These are phyloP conservation scores for Suillus weaverae DNA, from an alignment of 768 basidiomycete species.

Conservation along the genomic window DNA sequence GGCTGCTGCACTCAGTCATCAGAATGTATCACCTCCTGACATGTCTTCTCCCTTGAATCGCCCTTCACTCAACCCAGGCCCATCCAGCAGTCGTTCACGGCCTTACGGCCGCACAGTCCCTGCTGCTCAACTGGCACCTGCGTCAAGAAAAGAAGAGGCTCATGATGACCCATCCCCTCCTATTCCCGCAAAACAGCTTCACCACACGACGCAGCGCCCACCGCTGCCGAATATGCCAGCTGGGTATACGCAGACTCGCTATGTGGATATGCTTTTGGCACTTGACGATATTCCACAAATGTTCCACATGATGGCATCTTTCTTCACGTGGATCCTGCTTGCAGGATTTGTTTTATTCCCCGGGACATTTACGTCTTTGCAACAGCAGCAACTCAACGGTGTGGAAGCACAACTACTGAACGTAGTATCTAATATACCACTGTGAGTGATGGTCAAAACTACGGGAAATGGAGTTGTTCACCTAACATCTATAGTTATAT, in stretches of 20 bases:
- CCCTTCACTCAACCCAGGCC: slow-evolving; percentile 1
- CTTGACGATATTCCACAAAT: slow-evolving; percentile 53
- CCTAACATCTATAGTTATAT: slow-evolving; percentile 40
- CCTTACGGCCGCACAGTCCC: slow-evolving; percentile 16
- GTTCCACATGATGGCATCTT: slow-evolving; percentile 51
- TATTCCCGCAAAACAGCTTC: slow-evolving; percentile 17
- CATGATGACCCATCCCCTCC: not conserved
- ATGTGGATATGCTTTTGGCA: slow-evolving; percentile 63
- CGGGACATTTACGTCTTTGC: slow-evolving; percentile 55
- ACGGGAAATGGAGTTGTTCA: not conserved
- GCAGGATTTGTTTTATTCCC: slow-evolving; percentile 66
- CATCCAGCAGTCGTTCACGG: slow-evolving; percentile 21
- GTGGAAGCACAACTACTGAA: slow-evolving; percentile 35
- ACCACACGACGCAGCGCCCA: slow-evolving; percentile 21
- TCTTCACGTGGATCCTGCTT: slow-evolving; percentile 64
- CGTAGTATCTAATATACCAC: slow-evolving; percentile 42
- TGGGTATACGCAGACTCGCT: slow-evolving; percentile 41
- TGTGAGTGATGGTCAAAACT: slow-evolving; percentile 37
- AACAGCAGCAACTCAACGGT: slow-evolving; percentile 23
- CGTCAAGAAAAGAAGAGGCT: slow-evolving; percentile 6
- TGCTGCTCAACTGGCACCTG: slow-evolving; percentile 5
- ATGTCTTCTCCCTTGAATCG: slow-evolving; percentile 9
- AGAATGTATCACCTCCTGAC: slow-evolving; percentile 14
- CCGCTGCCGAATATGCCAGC: slow-evolving; percentile 24
- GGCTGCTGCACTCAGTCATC: slow-evolving; percentile 11